These are phyloP conservation scores for Chaetothyriales sp. DNA, from an alignment of 2,329 filamentous ascomycete species.

Conservation along the genomic window DNA sequence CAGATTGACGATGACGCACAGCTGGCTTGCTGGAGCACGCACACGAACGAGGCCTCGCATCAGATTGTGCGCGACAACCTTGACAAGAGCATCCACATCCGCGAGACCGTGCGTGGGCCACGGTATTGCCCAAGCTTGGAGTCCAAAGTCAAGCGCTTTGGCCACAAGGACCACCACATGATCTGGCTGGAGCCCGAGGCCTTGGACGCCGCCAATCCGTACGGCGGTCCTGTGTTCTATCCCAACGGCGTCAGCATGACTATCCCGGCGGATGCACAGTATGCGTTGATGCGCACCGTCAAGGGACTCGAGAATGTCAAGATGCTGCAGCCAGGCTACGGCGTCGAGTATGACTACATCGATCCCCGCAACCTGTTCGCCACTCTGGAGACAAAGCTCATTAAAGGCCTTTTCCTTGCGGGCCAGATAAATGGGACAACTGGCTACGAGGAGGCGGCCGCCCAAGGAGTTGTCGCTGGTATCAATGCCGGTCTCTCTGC, in stretches of 20 bases:
- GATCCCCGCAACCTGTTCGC: slow-evolving; percentile 75
- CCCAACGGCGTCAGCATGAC: slow-evolving; percentile 98
- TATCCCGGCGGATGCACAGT: slow-evolving; percentile 73
- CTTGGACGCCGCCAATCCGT: slow-evolving; percentile 54
- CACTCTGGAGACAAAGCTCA: slow-evolving; percentile 89
- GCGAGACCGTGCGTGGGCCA: slow-evolving; percentile 85
- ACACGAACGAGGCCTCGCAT: slow-evolving; percentile 73
- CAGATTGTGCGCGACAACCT: slow-evolving; percentile 73
- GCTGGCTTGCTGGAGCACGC: slow-evolving; percentile 69
- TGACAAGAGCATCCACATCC: slow-evolving; percentile 91
- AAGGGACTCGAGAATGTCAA: slow-evolving; percentile 72
- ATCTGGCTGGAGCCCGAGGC: slow-evolving; percentile 97
- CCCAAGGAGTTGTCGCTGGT: slow-evolving; percentile 80
- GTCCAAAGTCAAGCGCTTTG: slow-evolving; percentile 81
- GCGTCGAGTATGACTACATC: slow-evolving; percentile 97
- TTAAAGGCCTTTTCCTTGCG: slow-evolving; percentile 74
- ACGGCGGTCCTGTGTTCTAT: slow-evolving; percentile 49
- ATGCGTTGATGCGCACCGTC: slow-evolving; percentile 70
- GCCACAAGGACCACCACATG: slow-evolving; percentile 64
- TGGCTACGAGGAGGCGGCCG: slow-evolving; percentile 92
- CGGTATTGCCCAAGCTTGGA: slow-evolving; percentile 92
- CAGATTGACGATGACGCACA: slow-evolving; percentile 56
- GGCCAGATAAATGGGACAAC: slow-evolving; percentile 98
- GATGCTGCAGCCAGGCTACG: slow-evolving; percentile 92
- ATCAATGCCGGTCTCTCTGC: slow-evolving; percentile 84